Evolutionary conservation across 768 basidiomycete genomes (phyloP), one percentile per base, ranked within the genome.

Genomic region (Sutorius australiensis): DNA sequence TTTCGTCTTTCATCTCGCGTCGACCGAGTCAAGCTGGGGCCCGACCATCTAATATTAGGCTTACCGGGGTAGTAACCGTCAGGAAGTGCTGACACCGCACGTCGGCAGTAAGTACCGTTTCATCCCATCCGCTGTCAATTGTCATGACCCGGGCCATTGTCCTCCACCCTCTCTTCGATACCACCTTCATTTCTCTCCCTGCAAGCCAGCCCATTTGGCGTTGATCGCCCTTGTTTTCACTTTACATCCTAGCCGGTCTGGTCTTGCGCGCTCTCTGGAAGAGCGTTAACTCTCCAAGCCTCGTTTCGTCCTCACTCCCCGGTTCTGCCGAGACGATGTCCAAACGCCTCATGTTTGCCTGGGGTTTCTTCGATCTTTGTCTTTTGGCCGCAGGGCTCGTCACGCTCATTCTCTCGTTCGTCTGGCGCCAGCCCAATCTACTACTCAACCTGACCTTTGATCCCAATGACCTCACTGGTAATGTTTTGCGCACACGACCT

Each of bases 371-470:
- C 57, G 87, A 86, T 72, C 53, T 86, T 49, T 77, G 75, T 56
- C 79, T 95, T 44, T 76, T 93, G 43, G 80, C 74, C n/a, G 84
- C 87, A 12, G 91, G 88, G 40, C 72, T 75, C 38, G 54, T 92
- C 47, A 71, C 83, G 12, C 71, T 94, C 53, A 77, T 78, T 38
- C 72, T 92, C 44, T 87, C 89, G 16, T 71, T 92, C 51, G 63
- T 87, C 33, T 93, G 88, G 87, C 78, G 82, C 48, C 71, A 74
- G 40, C 78, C 82, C 8, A 78, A 88, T 61, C 64, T 87, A n/a
- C 71, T 94, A 52, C 73, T 87, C 69, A 90, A 91, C 66, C 75
- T 91, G 74, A 81, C 87, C 31, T 70, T 94, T 46, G 80, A 76
- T 54, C 60, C 68, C 13, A 61, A 73, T 43, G 79, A 88, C 58